These are phyloP conservation scores for Entomortierella chlamydospora DNA, from an alignment of 192 early-diverging fungal genomes.

Conservation along the genomic window DNA sequence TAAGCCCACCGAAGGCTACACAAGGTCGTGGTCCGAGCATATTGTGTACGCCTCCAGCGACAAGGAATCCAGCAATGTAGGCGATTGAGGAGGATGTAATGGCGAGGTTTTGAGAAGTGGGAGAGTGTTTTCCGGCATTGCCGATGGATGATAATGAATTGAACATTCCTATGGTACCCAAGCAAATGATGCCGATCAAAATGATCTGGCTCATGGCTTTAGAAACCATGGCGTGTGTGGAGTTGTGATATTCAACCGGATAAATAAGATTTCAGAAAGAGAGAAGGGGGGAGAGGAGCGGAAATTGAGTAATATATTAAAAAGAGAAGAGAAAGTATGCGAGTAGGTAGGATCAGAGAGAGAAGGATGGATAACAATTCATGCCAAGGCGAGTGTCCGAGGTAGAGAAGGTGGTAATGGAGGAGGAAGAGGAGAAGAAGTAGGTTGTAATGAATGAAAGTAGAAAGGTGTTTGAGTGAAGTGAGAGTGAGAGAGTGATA, in stretches of 20 bases:
- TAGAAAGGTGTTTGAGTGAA: background rate
- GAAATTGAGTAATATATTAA: background rate
- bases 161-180: conserved; percentile 55
- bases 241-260: background rate
- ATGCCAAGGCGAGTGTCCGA: too few species aligned
- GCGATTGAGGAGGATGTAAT: conserved; percentile 55
- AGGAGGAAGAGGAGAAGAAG: background rate
- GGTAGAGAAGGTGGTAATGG: background rate
- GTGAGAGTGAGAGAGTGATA: background rate
- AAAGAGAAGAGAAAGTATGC: background rate
- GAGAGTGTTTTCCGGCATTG: conserved; percentile 50
- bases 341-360: background rate
- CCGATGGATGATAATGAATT: conserved; percentile 52
- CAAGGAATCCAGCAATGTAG: conserved; percentile 80
- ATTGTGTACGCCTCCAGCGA: conserved; percentile 82
- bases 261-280: background rate
- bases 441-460: background rate
- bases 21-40: conserved; percentile 77
- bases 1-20: conserved; percentile 74
- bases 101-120: conserved; percentile 48
- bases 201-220: conserved; percentile 55
- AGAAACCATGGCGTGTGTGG: conserved; percentile 38
- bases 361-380: background rate
- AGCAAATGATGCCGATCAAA: conserved; percentile 54
- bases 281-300: background rate